Base-by-base conservation (phyloP, 805 yeast genomes). In the Ogataea saltuana region DNA sequence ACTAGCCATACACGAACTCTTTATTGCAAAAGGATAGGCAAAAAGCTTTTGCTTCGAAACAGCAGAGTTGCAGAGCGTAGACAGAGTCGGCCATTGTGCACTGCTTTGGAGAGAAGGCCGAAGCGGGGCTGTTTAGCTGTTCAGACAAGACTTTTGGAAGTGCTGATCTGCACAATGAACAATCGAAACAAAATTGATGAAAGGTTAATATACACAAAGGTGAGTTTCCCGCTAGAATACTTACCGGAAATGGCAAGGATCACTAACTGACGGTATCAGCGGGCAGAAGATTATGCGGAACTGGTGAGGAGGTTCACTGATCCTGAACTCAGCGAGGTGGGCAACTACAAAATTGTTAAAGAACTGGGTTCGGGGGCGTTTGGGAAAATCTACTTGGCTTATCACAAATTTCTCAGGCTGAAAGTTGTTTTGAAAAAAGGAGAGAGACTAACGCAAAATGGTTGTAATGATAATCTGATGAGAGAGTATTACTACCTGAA, bases 281-380 rank as follows among this genome's bases (percentile, higher is more conserved):
- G 67, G 19, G 54, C 67, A 3, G 60, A 64, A 43, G 69, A 64
- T 38, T 65, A 64, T 34, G 56, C 70, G 50, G 53, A 65, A 58
- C 37, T 74, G 70, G 30, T 71, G 63, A 55, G 61, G 37, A 46
- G 49, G 33, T 63, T 65, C 43, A 54, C 60, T 1, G 54, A 49
- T 15, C 56, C 76, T 8, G 79, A 75, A 31, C 65, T 81, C 32
- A 69, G 69, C 36, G 85, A 81, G 42, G 81, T 91, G 10, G 98
- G 99, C 1, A 88, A 85, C 63, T 91, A 91, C 59, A 69, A 74
- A 39, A 78, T 93, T 6, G 56, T 80, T 6, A 71, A 80, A 45
- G 86, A 83, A 51, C 83, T 91, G 17, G 98, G 97, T 2, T 89
- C 87, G 55, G 97, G 97, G 8, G 76, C 95, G 3, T 91, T 89